Evolutionary conservation across 2,329 filamentous ascomycete species (phyloP), one percentile per base, ranked within the genome.

Genomic region (Herpomyces periplanetae): DNA sequence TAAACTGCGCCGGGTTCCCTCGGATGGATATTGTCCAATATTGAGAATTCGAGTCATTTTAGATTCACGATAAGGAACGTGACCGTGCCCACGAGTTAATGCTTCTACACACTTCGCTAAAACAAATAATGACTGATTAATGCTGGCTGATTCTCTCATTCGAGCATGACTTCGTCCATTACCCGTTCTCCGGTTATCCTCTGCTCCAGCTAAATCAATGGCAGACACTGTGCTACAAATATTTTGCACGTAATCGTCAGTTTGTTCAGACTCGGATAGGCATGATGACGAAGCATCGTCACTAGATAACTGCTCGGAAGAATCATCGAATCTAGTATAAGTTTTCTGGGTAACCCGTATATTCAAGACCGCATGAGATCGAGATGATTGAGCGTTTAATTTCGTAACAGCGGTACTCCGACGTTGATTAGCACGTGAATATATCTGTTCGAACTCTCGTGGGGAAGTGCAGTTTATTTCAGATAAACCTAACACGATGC

Each of bases 31-130:
- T 41, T 88, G 75, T 2, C 75, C 75, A 5, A 91, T 42, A 0
- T 65, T 75, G 11, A 91, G 41, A 21, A 91, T 88, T 17, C 75
- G 54, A 1, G 80, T 91, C 75, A 91, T 88, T 44, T 91, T 88
- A 20, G 65, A 80, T 35, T 88, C 75, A 22, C 75, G 52, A 36
- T 85, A 91, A 0, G 80, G 75, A 31, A 91, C 75, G 13, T 75
- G 55, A 29, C 39, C 36, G 24, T 58, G 51, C 30, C 59, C 59
- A 34, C 54, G 56, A 31, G 63, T 65, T 33, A 91, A 91, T 21
- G 75, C 75, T 34, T 91, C 75, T 20, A 91, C 75, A 30, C 75
- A 91, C 35, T 87, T 71, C 16, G 69, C 75, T 18, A 91, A 43
- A 8, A 88, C 73, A 31, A 91, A 91, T 4, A 91, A 47, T 26